These are phyloP conservation scores for Phytopythium litorale DNA, from an alignment of 352 stramenopile genomes.

Conservation along the genomic window DNA sequence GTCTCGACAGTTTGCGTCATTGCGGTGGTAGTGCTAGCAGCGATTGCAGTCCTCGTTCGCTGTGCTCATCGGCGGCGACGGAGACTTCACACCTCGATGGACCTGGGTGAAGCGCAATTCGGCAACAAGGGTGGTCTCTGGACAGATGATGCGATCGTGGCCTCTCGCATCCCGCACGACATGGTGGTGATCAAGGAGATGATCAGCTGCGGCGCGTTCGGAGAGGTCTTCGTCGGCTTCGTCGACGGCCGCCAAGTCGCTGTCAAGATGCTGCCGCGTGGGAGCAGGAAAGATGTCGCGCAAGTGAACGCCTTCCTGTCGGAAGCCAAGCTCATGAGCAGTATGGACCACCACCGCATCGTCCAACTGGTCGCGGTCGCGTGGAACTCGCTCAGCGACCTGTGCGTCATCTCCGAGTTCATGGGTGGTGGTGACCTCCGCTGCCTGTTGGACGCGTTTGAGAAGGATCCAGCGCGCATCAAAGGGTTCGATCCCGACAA, in stretches of 20 bases:
- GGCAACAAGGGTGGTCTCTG: not conserved
- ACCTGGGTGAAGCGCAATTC: not conserved
- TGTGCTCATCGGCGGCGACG: not conserved
- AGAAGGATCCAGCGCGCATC: not conserved
- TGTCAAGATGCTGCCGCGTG: conserved; percentile 24
- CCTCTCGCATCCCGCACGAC: not conserved
- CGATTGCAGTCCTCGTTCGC: not conserved
- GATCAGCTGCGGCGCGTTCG: conserved; percentile 19
- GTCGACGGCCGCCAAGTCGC: conserved; percentile 17
- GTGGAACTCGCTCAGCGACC: conserved; percentile 27
- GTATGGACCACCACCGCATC: conserved; percentile 19
- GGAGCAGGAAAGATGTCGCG: conserved; percentile 7
- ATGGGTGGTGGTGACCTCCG: conserved; percentile 30
- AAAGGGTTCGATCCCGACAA: conserved; percentile 16
- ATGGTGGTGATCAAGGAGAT: conserved; percentile 5
- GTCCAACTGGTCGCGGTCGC: conserved; percentile 23
- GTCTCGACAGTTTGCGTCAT: not conserved
- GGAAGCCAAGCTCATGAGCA: conserved; percentile 18
- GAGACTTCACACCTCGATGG: not conserved
- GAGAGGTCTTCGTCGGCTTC: conserved; percentile 19
- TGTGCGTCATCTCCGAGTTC: conserved; percentile 30
- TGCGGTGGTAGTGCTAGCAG: not conserved
- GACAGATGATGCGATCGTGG: not conserved
- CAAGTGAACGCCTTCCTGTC: conserved; percentile 20
- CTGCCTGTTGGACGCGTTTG: conserved; percentile 12